Evolutionary conservation across 2,329 filamentous ascomycete species (phyloP).

Genomic region (Botrytis hyacinthi): DNA sequence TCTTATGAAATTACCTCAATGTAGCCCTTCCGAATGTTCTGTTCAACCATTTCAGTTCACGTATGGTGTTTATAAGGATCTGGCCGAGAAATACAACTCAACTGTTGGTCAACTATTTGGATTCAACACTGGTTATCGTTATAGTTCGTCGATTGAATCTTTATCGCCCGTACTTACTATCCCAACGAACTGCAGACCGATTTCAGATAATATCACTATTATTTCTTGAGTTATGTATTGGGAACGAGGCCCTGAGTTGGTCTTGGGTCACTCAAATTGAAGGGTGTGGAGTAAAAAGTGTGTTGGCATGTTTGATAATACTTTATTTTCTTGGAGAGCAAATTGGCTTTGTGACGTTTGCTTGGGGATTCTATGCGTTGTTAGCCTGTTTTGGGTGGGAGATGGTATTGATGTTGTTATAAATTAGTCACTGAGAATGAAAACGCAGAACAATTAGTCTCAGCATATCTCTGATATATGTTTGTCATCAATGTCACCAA

Average conservation of each 20-base stretch:
- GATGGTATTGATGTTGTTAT: not conserved
- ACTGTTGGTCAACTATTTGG: not conserved
- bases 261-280: too few species aligned
- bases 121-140: not conserved
- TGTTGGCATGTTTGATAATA: not conserved
- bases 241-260: not conserved
- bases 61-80: conserved; percentile 4
- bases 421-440: not conserved
- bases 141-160: not conserved
- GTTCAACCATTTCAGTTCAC: not conserved
- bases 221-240: not conserved
- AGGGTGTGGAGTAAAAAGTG: not conserved
- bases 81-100: not conserved
- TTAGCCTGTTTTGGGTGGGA: not conserved
- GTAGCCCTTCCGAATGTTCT: conserved; percentile 2
- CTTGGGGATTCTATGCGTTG: too few species aligned
- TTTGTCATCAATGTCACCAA: not conserved
- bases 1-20: not conserved
- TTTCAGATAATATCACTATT: conserved; percentile 6
- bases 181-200: not conserved
- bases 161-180: not conserved
- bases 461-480: not conserved
- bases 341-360: not conserved
- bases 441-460: not conserved
- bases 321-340: not conserved